A percentile compares a stretch with the other conserved stretches of the same genome.
Evolutionary conservation across 331 rosid species (phyloP).

Genomic region (Cydonia oblonga): DNA sequence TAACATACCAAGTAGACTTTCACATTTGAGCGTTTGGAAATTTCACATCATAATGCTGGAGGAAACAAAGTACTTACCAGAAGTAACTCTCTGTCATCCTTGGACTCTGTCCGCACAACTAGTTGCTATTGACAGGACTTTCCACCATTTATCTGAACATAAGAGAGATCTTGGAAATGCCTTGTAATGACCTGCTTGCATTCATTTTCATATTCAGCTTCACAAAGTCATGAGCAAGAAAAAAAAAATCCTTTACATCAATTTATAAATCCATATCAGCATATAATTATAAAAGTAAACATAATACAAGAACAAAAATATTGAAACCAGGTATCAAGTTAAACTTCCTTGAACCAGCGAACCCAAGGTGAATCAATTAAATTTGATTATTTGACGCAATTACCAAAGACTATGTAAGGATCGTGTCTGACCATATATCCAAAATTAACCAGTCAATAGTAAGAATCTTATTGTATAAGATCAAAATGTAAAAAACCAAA

Average conservation of each 20-base stretch:
- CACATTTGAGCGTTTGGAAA: not conserved
- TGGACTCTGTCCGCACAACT: constrained; percentile 57
- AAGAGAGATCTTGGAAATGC: constrained; percentile 62
- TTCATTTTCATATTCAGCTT: constrained; percentile 6
- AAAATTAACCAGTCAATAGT: not conserved
- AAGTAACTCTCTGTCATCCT: constrained; percentile 55
- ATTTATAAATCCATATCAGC: too few relatives aligned
- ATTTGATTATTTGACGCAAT: not conserved
- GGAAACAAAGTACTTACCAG: constrained; percentile 39
- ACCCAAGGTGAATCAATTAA: not conserved
- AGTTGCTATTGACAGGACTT: constrained; percentile 38
- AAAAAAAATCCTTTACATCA: not conserved
- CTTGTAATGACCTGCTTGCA: constrained; percentile 58
- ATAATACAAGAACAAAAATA: not conserved
- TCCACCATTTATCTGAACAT: constrained; percentile 33
- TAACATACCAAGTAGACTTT: not conserved
- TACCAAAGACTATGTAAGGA: not conserved
- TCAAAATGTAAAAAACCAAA: not conserved
- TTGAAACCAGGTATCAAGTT: not conserved
- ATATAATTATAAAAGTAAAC: not conserved
- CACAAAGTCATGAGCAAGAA: not conserved
- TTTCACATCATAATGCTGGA: not conserved
- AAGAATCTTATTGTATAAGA: not conserved
- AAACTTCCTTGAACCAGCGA: not conserved
- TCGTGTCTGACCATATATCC: not conserved